Evolutionary conservation across 2,329 filamentous ascomycete genomes (phyloP).

Genomic region (Aspergillus aculeatus): DNA sequence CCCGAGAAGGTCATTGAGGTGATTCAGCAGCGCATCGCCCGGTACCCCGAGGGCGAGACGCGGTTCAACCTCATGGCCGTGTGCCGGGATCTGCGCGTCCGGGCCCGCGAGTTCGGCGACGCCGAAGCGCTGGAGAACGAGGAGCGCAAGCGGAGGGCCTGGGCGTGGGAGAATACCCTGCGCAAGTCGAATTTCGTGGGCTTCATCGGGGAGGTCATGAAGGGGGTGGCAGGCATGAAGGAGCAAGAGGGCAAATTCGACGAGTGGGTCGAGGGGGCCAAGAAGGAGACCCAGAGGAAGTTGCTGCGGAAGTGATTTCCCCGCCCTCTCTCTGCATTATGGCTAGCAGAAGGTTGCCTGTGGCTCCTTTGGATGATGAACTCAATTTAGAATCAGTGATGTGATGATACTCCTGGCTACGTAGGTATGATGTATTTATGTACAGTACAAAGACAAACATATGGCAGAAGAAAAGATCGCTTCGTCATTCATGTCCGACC

Average conservation of each 20-base stretch:
- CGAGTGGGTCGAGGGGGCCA: constrained; percentile 75
- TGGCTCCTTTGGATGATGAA: neutral
- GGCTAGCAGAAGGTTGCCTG: neutral
- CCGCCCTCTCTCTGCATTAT: neutral
- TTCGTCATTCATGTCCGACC: constrained; percentile 3
- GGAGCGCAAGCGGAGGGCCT: constrained; percentile 77
- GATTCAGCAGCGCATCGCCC: constrained; percentile 74
- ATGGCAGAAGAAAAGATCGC: neutral
- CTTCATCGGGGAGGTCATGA: constrained; percentile 86
- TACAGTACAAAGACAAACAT: neutral
- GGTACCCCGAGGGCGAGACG: constrained; percentile 86
- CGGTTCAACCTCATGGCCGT: constrained; percentile 95
- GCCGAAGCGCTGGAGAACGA: constrained; percentile 73
- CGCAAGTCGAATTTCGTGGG: constrained; percentile 93
- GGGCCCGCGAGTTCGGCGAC: constrained; percentile 80
- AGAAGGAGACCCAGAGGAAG: constrained; percentile 43
- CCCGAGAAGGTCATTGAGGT: constrained; percentile 81
- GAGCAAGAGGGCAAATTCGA: constrained; percentile 65
- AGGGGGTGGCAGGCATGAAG: constrained; percentile 77
- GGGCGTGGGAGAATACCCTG: constrained; percentile 94
- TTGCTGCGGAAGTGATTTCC: constrained; percentile 30
- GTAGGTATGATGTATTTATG: neutral
- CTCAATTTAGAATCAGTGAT: neutral
- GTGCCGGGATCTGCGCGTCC: constrained; percentile 75
- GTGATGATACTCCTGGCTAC: neutral